phyloP scores from a whole-genome alignment of 495 filamentous ascomycete genomes.

The Aspergillus carlsbadensis region DNA sequence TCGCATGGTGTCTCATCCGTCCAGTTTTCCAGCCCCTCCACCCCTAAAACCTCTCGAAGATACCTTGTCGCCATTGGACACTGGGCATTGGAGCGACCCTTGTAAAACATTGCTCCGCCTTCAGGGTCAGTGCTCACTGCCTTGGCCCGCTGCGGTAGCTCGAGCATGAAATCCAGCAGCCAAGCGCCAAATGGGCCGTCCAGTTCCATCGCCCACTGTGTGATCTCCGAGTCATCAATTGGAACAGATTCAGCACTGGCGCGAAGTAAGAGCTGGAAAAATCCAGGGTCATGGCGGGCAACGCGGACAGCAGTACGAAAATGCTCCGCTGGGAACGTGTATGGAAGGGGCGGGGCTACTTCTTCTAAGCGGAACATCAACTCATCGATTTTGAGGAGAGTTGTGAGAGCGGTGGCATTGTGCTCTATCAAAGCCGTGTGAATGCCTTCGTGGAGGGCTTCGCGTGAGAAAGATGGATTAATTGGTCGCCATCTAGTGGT shows the following conservation, averaged over 20 bases:
- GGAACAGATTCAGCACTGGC: constrained; percentile 44
- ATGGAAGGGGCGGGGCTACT: constrained; percentile 1
- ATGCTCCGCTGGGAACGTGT: constrained; percentile 30
- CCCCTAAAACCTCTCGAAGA: constrained; percentile 27
- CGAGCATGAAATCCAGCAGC: constrained; percentile 38
- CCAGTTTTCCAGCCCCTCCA: constrained; percentile 23
- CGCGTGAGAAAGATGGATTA: constrained; percentile 22
- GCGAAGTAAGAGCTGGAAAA: constrained; percentile 38
- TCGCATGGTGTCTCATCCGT: constrained; percentile 25
- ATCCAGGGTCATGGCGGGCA: constrained; percentile 20
- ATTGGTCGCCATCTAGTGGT: not conserved
- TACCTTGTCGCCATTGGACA: constrained; percentile 25
- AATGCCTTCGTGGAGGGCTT: constrained; percentile 37
- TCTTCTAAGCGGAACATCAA: constrained; percentile 25
- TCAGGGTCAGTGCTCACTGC: constrained; percentile 9
- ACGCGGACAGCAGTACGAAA: constrained; percentile 29
- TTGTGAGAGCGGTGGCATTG: constrained; percentile 30
- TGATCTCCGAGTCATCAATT: constrained; percentile 30
- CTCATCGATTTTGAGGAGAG: constrained; percentile 44
- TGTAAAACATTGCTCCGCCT: constrained; percentile 25
- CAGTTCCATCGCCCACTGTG: constrained; percentile 34
- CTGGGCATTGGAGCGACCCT: constrained; percentile 27
- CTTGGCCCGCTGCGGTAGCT: constrained; percentile 28
- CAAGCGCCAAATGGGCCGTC: constrained; percentile 30
- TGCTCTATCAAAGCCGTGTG: constrained; percentile 29